A percentile compares a stretch with the other conserved stretches of the same genome.
phyloP scores from a whole-genome alignment of 352 stramenopile genomes.

The Aphanomyces astaci region DNA sequence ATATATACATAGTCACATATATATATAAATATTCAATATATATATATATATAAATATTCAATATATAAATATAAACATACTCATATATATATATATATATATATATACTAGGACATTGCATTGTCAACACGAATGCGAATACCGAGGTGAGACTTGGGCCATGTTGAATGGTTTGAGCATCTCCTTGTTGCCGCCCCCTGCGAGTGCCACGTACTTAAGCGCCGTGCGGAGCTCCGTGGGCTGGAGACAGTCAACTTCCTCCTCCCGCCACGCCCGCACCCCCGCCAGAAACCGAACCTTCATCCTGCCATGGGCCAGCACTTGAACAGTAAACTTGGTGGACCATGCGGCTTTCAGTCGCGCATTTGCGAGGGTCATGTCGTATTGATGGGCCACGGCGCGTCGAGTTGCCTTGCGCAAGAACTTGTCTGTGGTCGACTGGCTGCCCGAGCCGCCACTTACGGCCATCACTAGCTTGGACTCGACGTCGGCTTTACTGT shows the following conservation, averaged over 20 bases:
- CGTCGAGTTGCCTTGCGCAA: conserved; percentile 65
- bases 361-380: conserved; percentile 60
- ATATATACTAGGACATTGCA: no score
- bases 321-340: conserved; percentile 50
- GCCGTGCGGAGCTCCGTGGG: conserved; percentile 53
- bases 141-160: conserved; percentile 72
- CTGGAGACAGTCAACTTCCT: conserved; percentile 60
- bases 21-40: no score
- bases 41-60: no score
- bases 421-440: conserved; percentile 56
- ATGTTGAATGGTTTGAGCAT: conserved; percentile 90
- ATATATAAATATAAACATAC: no score
- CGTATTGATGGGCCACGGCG: conserved; percentile 75
- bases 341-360: conserved; percentile 58
- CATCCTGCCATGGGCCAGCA: conserved; percentile 39
- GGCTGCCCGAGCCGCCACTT: conserved; percentile 26
- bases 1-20: neutral
- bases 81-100: no score
- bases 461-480: conserved; percentile 56
- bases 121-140: no score
- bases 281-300: conserved; percentile 70
- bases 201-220: conserved; percentile 79
- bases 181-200: conserved; percentile 64
- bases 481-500: conserved; percentile 62
- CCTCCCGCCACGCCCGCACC: conserved; percentile 73